A percentile compares a stretch with the other conserved stretches of the same genome.
Evolutionary conservation across 495 filamentous ascomycete genomes (phyloP).

Genomic region (Haplographium delicatum): DNA sequence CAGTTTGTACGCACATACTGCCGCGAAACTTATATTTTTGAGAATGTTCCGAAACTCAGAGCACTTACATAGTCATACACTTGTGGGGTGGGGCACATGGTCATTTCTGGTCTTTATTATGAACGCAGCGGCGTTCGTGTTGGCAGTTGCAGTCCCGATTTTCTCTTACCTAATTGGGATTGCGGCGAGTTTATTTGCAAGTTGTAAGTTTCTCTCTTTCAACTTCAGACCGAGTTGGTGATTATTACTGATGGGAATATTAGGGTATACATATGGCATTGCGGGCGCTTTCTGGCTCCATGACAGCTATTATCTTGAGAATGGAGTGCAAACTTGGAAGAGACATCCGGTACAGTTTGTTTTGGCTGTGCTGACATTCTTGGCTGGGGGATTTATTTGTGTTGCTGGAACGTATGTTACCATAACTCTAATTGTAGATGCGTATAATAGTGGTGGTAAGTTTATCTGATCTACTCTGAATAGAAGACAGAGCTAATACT

Average conservation of each 20-base stretch:
- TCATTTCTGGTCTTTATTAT: neutral
- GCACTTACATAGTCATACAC: neutral
- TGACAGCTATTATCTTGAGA: neutral
- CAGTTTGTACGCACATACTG: neutral
- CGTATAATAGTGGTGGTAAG: neutral
- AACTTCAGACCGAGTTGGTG: too few species aligned
- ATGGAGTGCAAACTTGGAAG: neutral
- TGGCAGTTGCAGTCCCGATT: neutral
- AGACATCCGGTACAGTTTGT: neutral
- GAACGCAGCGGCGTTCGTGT: neutral
- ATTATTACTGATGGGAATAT: too few species aligned
- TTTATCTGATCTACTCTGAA: too few species aligned
- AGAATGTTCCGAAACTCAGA: neutral
- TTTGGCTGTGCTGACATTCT: neutral
- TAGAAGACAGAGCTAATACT: too few species aligned
- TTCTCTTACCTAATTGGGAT: neutral
- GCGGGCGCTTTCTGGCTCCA: neutral
- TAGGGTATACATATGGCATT: conserved; percentile 1
- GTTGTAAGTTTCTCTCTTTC: too few species aligned
- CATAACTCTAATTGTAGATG: neutral
- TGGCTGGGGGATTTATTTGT: conserved; percentile 1
- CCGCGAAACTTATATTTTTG: neutral
- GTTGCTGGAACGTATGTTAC: neutral
- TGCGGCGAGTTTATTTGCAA: neutral
- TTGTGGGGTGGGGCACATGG: neutral